Evolutionary conservation across 441 rosid species (phyloP), one percentile per base, ranked within the genome.

Genomic region (Eruca vesicaria): DNA sequence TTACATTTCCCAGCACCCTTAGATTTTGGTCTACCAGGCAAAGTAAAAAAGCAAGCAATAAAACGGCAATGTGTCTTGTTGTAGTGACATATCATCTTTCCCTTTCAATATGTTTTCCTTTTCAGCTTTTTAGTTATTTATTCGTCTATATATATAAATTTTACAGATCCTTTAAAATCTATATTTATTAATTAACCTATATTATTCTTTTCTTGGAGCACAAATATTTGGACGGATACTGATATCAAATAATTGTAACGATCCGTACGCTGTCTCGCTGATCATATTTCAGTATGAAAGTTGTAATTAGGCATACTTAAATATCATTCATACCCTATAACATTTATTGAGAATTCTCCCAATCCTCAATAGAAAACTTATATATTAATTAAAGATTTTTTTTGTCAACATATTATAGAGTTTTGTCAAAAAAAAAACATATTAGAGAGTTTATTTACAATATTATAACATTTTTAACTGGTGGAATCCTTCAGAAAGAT

Each of bases 1-100:
- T 10, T 28, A 38, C 3, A 52, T 36, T 38, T 45, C 35, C 48
- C 61, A 76, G 70, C 62, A 55, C 71, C 56, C 43, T 29, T 7
- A 61, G 57, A 59, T 66, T 36, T 59, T 71, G 69, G 77, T 60
- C 59, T 71, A 36, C 64, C 16, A 71, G 73, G 66, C 73, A 77
- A 71, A 71, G 80, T 20, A 2, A 60, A 77, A n/a, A 77, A 66
- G 80, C 77, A 71, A 59, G 67, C 68, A 77, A 71, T 77, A 71
- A 77, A 57, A 71, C 59, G 50, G 36, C n/a, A 71, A 4, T 77
- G 73, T 66, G 80, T 66, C 80, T 58, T 77, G 58, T 77, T 77
- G 63, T 65, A 65, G 21, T 77, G 76, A 71, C 73, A 77, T 77
- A 59, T 71, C 76, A 77, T 77, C 80, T 77, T 71, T 77, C 80